Evolutionary conservation across 176 grass and related monocot genomes (phyloP), one percentile per base, ranked within the genome.

Genomic region (Zea mays): DNA sequence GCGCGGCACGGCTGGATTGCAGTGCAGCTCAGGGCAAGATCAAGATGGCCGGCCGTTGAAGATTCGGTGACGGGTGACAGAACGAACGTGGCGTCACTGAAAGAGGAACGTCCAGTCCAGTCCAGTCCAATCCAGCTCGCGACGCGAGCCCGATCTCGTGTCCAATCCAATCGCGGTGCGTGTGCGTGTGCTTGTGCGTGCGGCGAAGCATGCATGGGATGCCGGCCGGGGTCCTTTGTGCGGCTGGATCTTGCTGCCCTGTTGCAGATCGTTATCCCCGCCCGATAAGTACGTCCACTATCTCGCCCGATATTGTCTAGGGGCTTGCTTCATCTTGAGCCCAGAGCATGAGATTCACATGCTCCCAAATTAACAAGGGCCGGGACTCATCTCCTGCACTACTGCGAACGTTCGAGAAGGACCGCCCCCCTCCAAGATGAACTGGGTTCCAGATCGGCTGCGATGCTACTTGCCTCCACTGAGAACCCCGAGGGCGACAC

Each of bases 271-370:
- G 72, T 74, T 76, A 85, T 88, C 86, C 86, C 51, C 35, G 39
- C 41, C 8, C 7, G 86, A 81, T 70, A 76, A 76, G 82, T 81
- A 84, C 72, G 71, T 82, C 34, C 77, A 88, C 77, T 81, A 71
- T 13, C 76, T 71, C 38, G 3, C 20, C 27, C 27, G 27, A 27
- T 27, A 27, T 27, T 27, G 27, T 27, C 27, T 27, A 27, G 27
- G 27, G 27, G 27, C 27, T 6, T 41, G 51, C 35, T 60, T 76
- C 41, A 11, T 47, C 57, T 45, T 60, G 15, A 17, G 57, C 7
- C 47, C 37, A 15, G 57, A 59, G n/a, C 39, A 42, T 4, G 16
- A 19, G 19, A 66, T 42, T 19, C 38, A 19, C 64, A 19, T 66
- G 16, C 64, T 65, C 16, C 16, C 10, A 8, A 27, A 27, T 27